Percentiles rank a stretch among this genome's conserved stretches.
phyloP scores from a whole-genome alignment of 2,329 filamentous ascomycete genomes.

The Diaporthe nobilis region DNA sequence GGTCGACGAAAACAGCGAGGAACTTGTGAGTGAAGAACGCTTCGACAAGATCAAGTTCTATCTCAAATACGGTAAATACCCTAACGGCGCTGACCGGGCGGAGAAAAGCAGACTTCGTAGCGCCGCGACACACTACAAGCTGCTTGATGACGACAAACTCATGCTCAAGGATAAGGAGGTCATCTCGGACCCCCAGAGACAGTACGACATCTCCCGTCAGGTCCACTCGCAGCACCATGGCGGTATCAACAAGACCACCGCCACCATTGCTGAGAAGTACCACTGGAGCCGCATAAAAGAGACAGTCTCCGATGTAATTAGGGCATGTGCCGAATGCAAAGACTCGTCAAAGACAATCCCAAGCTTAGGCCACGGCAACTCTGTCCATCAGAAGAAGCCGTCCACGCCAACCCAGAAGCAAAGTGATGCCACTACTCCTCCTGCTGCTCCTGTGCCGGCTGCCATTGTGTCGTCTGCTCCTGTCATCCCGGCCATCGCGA shows the following conservation, averaged over 20 bases:
- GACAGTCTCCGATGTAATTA: constrained; percentile 94
- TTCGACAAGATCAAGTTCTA: constrained; percentile 99
- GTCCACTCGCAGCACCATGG: constrained; percentile 84
- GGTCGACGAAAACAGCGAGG: constrained; percentile 74
- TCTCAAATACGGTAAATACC: constrained; percentile 94
- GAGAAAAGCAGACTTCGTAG: constrained; percentile 96
- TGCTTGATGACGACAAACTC: constrained; percentile 82
- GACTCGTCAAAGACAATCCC: constrained; percentile 73
- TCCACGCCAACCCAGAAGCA: constrained; percentile 34
- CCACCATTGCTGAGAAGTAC: constrained; percentile 91
- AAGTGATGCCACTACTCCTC: constrained; percentile 28
- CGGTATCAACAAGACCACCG: constrained; percentile 98
- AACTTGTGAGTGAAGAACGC: constrained; percentile 92
- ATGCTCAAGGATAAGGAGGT: constrained; percentile 99
- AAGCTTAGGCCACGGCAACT: constrained; percentile 22
- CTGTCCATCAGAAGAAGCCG: constrained; percentile 34
- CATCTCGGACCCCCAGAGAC: constrained; percentile 87
- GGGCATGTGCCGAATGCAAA: constrained; percentile 91
- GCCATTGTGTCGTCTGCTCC: constrained; percentile 45
- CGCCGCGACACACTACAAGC: constrained; percentile 95
- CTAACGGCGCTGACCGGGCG: constrained; percentile 90
- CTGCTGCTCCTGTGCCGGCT: constrained; percentile 32
- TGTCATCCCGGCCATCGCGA: constrained; percentile 42
- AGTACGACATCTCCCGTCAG: constrained; percentile 88
- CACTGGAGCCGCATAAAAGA: constrained; percentile 99